These are phyloP conservation scores for Sporothrix inflata DNA, from an alignment of 2,329 filamentous ascomycete genomes.

Conservation along the genomic window DNA sequence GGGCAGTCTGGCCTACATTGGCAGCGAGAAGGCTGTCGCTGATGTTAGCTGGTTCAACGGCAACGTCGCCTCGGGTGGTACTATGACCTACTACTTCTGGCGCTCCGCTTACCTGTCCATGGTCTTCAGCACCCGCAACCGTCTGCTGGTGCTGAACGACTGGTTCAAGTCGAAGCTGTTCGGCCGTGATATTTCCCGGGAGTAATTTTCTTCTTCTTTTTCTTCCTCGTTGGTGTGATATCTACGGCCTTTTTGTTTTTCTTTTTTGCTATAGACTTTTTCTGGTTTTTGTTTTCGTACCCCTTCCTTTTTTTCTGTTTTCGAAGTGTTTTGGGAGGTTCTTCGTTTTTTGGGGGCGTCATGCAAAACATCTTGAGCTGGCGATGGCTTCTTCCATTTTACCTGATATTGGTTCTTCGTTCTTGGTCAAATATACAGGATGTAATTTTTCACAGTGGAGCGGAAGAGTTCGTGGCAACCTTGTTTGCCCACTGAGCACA, in stretches of 20 bases:
- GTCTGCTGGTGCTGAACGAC: slow-evolving; percentile 87
- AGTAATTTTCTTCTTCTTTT: slow-evolving; percentile 52
- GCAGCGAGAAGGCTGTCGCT: slow-evolving; percentile 92
- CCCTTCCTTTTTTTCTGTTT: not conserved
- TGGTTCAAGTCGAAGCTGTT: slow-evolving; percentile 98
- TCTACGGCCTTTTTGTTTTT: not conserved
- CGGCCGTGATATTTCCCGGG: slow-evolving; percentile 88
- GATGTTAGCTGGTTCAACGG: slow-evolving; percentile 97
- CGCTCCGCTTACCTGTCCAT: slow-evolving; percentile 97
- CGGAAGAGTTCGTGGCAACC: not conserved
- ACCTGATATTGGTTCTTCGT: not conserved
- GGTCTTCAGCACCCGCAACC: slow-evolving; percentile 99
- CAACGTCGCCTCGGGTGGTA: slow-evolving; percentile 91
- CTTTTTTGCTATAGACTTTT: slow-evolving; percentile 4
- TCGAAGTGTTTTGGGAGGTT: not conserved
- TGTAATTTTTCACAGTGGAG: slow-evolving; percentile 1
- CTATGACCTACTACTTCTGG: slow-evolving; percentile 98
- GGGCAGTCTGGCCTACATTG: slow-evolving; percentile 95
- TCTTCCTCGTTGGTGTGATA: not conserved
- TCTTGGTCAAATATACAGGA: slow-evolving; percentile 10
- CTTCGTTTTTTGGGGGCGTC: slow-evolving; percentile 15
- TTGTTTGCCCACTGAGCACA: not conserved
- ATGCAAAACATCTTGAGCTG: slow-evolving; percentile 15
- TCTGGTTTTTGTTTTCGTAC: slow-evolving; percentile 8
- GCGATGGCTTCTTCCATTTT: slow-evolving; percentile 16